Conservation (phyloP, 345 rosid genomes). For the Aquilaria yunnanensis region DNA sequence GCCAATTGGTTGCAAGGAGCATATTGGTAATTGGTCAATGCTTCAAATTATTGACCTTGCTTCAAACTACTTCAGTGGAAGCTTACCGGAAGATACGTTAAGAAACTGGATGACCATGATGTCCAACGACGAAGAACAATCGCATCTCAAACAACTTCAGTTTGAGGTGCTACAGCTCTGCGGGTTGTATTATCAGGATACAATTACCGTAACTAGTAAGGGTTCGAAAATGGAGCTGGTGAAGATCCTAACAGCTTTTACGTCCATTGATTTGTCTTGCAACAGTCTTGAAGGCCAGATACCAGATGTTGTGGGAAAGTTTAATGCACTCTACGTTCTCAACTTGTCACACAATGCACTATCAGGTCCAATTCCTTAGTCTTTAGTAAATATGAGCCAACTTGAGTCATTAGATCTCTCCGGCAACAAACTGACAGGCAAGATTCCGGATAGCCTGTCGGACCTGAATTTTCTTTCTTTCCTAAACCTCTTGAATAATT, state of each 20-base stretch:
- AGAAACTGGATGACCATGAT: slow-evolving; percentile 30
- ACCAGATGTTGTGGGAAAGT: slow-evolving; percentile 14
- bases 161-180: background rate
- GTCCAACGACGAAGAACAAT: slow-evolving; percentile 1
- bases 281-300: slow-evolving; percentile 23
- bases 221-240: slow-evolving; percentile 28
- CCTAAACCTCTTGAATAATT: slow-evolving; percentile 33
- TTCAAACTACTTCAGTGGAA: slow-evolving; percentile 26
- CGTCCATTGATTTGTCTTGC: slow-evolving; percentile 31
- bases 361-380: slow-evolving; percentile 11
- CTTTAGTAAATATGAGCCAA: slow-evolving; percentile 14
- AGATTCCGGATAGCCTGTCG: slow-evolving; percentile 21
- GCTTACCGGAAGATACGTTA: slow-evolving; percentile 7
- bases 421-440: slow-evolving; percentile 12
- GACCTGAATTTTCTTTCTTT: slow-evolving; percentile 21
- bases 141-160: slow-evolving; percentile 11
- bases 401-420: slow-evolving; percentile 33
- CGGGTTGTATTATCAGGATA: slow-evolving; percentile 24
- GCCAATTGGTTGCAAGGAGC: background rate
- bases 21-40: slow-evolving; percentile 3
- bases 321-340: slow-evolving; percentile 18
- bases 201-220: slow-evolving; percentile 31
- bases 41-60: slow-evolving; percentile 40
- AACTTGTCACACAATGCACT: slow-evolving; percentile 28
- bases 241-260: slow-evolving; percentile 39